A percentile compares a stretch with the other conserved stretches of the same genome.
These are phyloP conservation scores for Chytriomyces hyalinus DNA, from an alignment of 192 early-diverging fungal genomes.

Conservation along the genomic window DNA sequence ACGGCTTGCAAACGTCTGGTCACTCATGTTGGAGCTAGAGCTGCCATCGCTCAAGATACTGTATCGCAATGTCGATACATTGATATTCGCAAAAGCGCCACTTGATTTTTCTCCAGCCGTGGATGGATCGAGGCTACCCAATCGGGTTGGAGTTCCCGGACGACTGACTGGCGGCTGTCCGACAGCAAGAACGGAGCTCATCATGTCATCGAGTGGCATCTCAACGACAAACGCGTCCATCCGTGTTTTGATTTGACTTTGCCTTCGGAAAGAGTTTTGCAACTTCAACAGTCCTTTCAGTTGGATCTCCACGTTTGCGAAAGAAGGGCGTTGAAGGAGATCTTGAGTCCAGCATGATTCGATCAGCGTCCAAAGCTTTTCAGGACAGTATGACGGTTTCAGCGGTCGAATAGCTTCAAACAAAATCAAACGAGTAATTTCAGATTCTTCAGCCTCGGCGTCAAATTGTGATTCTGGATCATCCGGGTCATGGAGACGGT, in stretches of 20 bases:
- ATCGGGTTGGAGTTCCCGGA: background rate
- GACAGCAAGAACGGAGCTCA: slow-evolving; percentile 18
- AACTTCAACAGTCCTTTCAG: slow-evolving; percentile 30
- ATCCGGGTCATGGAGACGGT: slow-evolving; percentile 30
- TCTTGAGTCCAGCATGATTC: slow-evolving; percentile 37
- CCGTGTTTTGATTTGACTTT: slow-evolving; percentile 35
- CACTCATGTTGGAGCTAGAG: background rate
- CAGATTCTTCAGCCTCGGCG: slow-evolving; percentile 32
- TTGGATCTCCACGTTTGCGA: slow-evolving; percentile 25
- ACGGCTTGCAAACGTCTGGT: background rate
- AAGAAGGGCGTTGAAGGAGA: slow-evolving; percentile 23
- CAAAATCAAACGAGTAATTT: slow-evolving; percentile 32
- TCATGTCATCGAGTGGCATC: slow-evolving; percentile 38
- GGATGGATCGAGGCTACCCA: background rate
- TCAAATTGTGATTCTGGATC: slow-evolving; percentile 33
- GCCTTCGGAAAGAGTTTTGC: slow-evolving; percentile 29
- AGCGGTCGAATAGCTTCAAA: slow-evolving; percentile 26
- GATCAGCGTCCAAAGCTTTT: slow-evolving; percentile 34
- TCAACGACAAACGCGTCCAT: slow-evolving; percentile 39
- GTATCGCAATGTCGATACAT: background rate
- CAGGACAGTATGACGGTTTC: slow-evolving; percentile 30
- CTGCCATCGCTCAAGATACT: background rate
- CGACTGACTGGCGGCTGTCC: background rate
- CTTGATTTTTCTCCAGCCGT: background rate
- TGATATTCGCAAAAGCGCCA: background rate